Evolutionary conservation across 768 basidiomycete species (phyloP), one percentile per base, ranked within the genome.

Genomic region (Boletus vermiculosoides): DNA sequence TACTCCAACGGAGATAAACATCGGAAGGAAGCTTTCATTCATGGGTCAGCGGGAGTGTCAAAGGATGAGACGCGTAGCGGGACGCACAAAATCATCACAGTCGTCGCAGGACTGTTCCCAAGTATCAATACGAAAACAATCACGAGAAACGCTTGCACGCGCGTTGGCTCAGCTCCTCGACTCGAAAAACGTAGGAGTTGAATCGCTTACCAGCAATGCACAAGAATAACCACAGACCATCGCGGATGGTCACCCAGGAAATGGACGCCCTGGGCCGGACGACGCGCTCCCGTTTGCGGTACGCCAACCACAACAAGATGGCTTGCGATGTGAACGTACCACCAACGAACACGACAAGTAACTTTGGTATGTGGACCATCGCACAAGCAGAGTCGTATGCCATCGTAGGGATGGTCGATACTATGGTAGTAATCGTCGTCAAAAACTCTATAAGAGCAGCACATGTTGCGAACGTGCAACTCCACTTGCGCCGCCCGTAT

Each of bases 181-280:
- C 11, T 20, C 45, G 2, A n/a, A 41, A 16, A 10, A 3, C 0
- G 13, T 3, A 34, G 0, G 33, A 45, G 2, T 13, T 8, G 18
- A 11, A 3, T 36, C 2, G 18, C 67, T 67, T 25, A 68, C 67
- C 54, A 22, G 22, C 18, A 18, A 69, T 9, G 12, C 45, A 57
- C 4, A 25, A 4, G 11, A 70, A 69, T 6, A 54, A 59, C 4
- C 63, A 4, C 2, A 62, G 3, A 33, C 68, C 64, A 25, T 69
- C 68, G 3, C 69, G 61, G n/a, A 69, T 63, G 12, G 69, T 70
- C 2, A 66, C 39, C 15, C 55, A 67, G 11, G 56, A 56, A 30
- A 64, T 41, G 6, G 44, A 48, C 9, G 30, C 15, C 30, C 56
- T 50, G 16, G 25, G 25, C 42, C 37, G 57, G 23, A 10, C 13